Conservation (phyloP, 2,329 filamentous ascomycete species). For the Cryphonectria naterciae region DNA sequence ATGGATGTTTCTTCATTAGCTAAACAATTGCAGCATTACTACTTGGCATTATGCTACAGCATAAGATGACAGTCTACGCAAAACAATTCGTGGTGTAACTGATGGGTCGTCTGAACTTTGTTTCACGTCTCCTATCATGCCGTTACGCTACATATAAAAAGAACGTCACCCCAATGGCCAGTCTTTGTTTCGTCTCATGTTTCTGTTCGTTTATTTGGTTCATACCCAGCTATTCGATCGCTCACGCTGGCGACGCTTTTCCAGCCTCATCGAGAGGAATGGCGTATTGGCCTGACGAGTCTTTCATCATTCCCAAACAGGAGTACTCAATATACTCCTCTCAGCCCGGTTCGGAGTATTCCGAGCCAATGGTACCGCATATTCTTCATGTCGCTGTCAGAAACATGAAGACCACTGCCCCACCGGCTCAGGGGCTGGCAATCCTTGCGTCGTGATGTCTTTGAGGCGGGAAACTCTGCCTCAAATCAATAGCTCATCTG, state of each 20-base stretch:
- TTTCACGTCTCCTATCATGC: conserved; percentile 4
- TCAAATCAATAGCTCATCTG: neutral
- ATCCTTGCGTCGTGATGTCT: conserved; percentile 5
- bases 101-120: conserved; percentile 6
- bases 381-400: neutral
- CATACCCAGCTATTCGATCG: neutral
- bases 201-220: neutral
- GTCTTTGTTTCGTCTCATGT: conserved; percentile 10
- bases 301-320: conserved; percentile 4
- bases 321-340: neutral
- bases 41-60: neutral
- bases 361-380: neutral
- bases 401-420: neutral
- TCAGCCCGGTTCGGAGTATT: neutral
- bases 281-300: neutral
- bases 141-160: neutral
- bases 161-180: neutral
- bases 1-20: neutral
- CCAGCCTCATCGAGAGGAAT: neutral
- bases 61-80: neutral
- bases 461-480: neutral
- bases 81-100: neutral
- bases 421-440: neutral
- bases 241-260: neutral
- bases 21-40: neutral